Conservation (phyloP, 345 rosid species). For the Linum lewisii region DNA sequence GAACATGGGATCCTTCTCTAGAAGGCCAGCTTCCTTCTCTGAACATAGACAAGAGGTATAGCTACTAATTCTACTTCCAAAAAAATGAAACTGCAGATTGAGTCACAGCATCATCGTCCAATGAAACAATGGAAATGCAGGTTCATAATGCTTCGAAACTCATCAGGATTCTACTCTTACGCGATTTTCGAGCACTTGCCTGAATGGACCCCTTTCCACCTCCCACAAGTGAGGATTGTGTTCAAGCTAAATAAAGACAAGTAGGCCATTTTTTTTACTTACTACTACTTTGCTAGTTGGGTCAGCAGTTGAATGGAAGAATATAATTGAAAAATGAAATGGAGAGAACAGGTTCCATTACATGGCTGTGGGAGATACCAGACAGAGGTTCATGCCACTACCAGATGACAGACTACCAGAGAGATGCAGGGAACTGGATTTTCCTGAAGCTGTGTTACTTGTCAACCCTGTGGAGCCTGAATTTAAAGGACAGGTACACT, state of each 20-base stretch:
- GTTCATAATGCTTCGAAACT: constrained; percentile 60
- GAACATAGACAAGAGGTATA: constrained; percentile 9
- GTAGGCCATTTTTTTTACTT: constrained; percentile 23
- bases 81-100: constrained; percentile 9
- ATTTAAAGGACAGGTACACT: constrained; percentile 12
- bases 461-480: constrained; percentile 14
- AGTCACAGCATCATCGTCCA: constrained; percentile 13
- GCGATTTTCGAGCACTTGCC: constrained; percentile 58
- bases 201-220: constrained; percentile 79
- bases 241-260: constrained; percentile 75
- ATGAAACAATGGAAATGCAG: constrained; percentile 27
- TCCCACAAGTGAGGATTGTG: constrained; percentile 61
- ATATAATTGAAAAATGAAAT: background rate
- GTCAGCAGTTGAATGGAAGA: background rate
- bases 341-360: constrained; percentile 19
- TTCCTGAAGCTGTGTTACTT: constrained; percentile 23
- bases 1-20: constrained; percentile 9
- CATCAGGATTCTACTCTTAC: constrained; percentile 77
- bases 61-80: background rate
- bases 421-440: constrained; percentile 17
- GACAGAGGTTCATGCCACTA: constrained; percentile 23
- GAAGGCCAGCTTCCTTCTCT: constrained; percentile 2
- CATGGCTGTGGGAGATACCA: constrained; percentile 21
- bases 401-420: constrained; percentile 23
- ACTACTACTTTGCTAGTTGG: background rate